Conservation (phyloP, 2,329 filamentous ascomycete genomes). For the Colletotrichum cereale region DNA sequence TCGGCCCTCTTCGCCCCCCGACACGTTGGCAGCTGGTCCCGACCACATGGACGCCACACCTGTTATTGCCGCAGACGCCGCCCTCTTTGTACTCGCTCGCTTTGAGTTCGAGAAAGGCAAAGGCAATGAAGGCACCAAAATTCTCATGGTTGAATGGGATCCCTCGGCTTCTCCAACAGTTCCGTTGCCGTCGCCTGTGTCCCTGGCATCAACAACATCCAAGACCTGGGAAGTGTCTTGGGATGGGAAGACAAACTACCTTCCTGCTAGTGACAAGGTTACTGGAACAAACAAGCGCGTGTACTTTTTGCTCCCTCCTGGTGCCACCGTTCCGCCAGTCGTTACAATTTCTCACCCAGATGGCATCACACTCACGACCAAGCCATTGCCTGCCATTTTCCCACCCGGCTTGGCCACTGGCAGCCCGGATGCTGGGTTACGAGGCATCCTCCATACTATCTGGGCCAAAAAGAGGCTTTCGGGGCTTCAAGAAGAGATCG, state of each 20-base stretch:
- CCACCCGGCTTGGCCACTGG: slow-evolving; percentile 79
- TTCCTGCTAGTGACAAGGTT: slow-evolving; percentile 72
- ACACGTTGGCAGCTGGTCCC: slow-evolving; percentile 14
- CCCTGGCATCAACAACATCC: slow-evolving; percentile 15
- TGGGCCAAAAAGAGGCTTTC: slow-evolving; percentile 89
- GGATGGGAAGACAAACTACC: slow-evolving; percentile 81
- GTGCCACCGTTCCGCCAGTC: slow-evolving; percentile 76
- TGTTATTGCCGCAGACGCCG: slow-evolving; percentile 52
- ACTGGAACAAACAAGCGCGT: slow-evolving; percentile 68
- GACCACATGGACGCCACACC: slow-evolving; percentile 46
- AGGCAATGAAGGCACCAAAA: slow-evolving; percentile 87
- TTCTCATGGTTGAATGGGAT: slow-evolving; percentile 94
- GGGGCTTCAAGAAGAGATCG: slow-evolving; percentile 82
- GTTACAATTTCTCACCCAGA: slow-evolving; percentile 71
- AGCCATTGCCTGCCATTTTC: slow-evolving; percentile 89
- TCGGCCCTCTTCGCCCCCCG: slow-evolving; percentile 12
- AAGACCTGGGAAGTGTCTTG: slow-evolving; percentile 81
- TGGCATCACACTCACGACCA: slow-evolving; percentile 66
- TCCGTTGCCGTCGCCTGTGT: neutral
- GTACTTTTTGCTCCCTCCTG: slow-evolving; percentile 85
- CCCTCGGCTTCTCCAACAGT: slow-evolving; percentile 39
- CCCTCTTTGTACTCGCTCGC: slow-evolving; percentile 75
- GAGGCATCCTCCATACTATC: slow-evolving; percentile 88
- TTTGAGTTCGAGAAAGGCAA: slow-evolving; percentile 87
- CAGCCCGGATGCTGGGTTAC: slow-evolving; percentile 75